phyloP scores from a whole-genome alignment of 768 basidiomycete species.

The Clitopilus hobsonii region DNA sequence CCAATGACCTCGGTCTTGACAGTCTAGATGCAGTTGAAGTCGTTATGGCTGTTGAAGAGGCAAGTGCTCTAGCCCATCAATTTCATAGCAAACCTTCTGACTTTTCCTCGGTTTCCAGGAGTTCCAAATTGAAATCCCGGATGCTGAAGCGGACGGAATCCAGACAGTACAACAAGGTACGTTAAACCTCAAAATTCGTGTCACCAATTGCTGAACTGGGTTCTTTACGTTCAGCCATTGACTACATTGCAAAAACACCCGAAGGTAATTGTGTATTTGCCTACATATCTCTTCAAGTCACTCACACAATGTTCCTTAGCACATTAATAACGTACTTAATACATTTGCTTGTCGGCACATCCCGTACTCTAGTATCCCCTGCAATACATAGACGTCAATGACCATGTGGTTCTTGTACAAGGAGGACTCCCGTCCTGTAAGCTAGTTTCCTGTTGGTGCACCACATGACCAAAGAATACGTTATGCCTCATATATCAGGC shows the following conservation, averaged over 20 bases:
- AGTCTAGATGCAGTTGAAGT: constrained; percentile 97
- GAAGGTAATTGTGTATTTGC: constrained; percentile 49
- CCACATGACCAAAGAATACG: constrained; percentile 1
- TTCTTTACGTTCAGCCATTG: constrained; percentile 60
- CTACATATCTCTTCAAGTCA: constrained; percentile 4
- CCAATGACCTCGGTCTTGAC: constrained; percentile 85
- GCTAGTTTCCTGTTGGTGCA: background rate
- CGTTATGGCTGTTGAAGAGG: constrained; percentile 98
- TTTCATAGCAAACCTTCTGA: background rate
- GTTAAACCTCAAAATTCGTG: constrained; percentile 14
- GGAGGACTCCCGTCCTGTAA: background rate
- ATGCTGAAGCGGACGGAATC: constrained; percentile 93
- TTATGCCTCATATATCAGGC: constrained; percentile 4
- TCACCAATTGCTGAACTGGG: constrained; percentile 11
- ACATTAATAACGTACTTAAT: constrained; percentile 2
- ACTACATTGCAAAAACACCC: constrained; percentile 91
- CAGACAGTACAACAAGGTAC: constrained; percentile 87
- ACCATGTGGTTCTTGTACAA: background rate
- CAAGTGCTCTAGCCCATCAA: constrained; percentile 17
- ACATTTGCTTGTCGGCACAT: constrained; percentile 3
- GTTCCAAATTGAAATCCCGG: constrained; percentile 96
- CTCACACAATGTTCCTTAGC: constrained; percentile 2
- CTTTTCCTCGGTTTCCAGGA: constrained; percentile 58
- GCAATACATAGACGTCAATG: background rate
- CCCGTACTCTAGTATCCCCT: background rate